phyloP scores from a whole-genome alignment of 176 grass and related monocot species.

The Bromus sterilis region DNA sequence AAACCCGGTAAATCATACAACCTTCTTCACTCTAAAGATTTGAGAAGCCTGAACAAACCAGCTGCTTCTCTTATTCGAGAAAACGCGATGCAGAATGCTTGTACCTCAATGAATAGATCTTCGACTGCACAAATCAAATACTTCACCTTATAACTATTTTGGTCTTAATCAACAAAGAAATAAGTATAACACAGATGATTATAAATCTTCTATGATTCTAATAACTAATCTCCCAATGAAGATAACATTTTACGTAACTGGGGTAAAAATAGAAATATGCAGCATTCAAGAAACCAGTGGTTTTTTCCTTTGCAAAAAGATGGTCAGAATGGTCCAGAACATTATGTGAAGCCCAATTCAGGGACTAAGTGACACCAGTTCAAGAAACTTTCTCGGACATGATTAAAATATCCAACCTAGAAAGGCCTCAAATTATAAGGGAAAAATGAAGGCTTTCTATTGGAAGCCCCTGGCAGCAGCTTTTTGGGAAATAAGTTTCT shows the following conservation, averaged over 20 bases:
- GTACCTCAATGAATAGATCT: slow-evolving; percentile 92
- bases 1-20: neutral
- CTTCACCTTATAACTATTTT: neutral
- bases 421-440: neutral
- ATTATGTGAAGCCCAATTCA: neutral
- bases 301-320: neutral
- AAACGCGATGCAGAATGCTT: slow-evolving; percentile 94
- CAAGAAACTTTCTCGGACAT: neutral
- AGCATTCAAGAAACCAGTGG: neutral
- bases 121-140: slow-evolving; percentile 53
- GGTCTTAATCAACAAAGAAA: neutral
- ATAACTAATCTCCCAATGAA: neutral
- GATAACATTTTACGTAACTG: neutral
- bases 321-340: neutral
- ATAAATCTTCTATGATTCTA: neutral
- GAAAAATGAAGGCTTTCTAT: neutral
- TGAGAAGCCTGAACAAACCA: slow-evolving; percentile 83
- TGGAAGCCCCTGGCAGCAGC: neutral
- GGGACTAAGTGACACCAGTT: neutral
- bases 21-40: slow-evolving; percentile 62
- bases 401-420: neutral
- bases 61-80: slow-evolving; percentile 85
- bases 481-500: neutral
- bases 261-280: neutral
- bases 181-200: neutral